Evolutionary conservation across 331 rosid genomes (phyloP).

Genomic region (Arachis monticola): DNA sequence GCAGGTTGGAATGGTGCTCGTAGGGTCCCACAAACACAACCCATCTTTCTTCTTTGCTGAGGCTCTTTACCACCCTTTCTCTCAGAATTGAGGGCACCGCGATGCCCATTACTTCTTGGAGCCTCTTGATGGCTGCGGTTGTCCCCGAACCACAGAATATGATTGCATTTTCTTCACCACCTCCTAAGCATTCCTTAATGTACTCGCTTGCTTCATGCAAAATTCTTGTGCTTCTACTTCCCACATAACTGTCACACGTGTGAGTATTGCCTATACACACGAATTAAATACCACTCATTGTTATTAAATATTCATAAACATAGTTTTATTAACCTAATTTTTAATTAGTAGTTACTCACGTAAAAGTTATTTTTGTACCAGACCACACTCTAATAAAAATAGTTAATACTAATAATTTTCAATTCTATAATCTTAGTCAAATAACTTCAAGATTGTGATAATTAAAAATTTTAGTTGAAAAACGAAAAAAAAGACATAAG

Average conservation of each 20-base stretch:
- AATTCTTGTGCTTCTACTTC: conserved; percentile 67
- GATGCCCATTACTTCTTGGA: conserved; percentile 88
- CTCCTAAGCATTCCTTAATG: conserved; percentile 76
- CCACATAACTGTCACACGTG: conserved; percentile 82
- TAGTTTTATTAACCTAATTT: too few species aligned
- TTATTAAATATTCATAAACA: too few species aligned
- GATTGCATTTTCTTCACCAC: conserved; percentile 61
- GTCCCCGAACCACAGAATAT: conserved; percentile 83
- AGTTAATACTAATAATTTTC: too few species aligned
- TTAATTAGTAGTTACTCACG: too few species aligned
- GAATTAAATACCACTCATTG: too few species aligned
- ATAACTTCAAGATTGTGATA: too few species aligned
- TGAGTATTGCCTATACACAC: conserved; percentile 69
- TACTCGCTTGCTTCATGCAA: conserved; percentile 58
- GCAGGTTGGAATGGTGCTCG: conserved; percentile 87
- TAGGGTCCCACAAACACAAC: conserved; percentile 82
- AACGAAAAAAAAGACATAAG: too few species aligned
- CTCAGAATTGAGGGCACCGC: conserved; percentile 66
- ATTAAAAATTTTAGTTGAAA: too few species aligned
- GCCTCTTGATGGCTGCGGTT: conserved; percentile 83
- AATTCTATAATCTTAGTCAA: too few species aligned
- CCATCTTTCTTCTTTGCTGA: conserved; percentile 68
- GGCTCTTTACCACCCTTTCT: conserved; percentile 49
- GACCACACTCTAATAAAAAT: too few species aligned
- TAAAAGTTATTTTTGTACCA: too few species aligned